phyloP scores from a whole-genome alignment of 768 basidiomycete genomes.

The Mycena vulgaris region DNA sequence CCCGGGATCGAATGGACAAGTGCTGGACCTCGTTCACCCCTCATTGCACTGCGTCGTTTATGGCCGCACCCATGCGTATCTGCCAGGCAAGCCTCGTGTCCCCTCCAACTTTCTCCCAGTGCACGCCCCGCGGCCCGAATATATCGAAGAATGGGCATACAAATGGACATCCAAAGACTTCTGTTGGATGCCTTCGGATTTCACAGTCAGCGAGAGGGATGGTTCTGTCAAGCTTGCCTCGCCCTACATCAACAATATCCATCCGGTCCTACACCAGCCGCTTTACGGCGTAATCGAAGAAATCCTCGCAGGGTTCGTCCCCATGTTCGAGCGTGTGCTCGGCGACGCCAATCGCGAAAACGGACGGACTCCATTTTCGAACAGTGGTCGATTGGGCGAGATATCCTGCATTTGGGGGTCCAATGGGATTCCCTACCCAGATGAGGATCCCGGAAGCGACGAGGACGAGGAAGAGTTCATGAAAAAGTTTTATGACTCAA shows the following conservation, averaged over 20 bases:
- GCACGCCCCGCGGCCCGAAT: background rate
- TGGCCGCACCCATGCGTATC: constrained; percentile 45
- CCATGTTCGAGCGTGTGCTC: constrained; percentile 47
- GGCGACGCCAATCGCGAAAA: constrained; percentile 32
- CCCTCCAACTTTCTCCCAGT: constrained; percentile 31
- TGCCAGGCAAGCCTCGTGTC: constrained; percentile 10
- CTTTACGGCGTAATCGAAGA: constrained; percentile 42
- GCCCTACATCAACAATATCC: constrained; percentile 48
- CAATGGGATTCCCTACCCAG: constrained; percentile 19
- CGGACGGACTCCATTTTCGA: background rate
- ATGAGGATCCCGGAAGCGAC: constrained; percentile 22
- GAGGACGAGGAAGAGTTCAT: constrained; percentile 32
- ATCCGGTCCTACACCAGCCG: constrained; percentile 33
- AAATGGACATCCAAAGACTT: constrained; percentile 38
- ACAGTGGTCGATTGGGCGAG: constrained; percentile 1
- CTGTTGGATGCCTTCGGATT: constrained; percentile 49
- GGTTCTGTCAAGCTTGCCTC: constrained; percentile 38
- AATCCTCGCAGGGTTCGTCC: constrained; percentile 40
- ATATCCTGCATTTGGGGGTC: constrained; percentile 31
- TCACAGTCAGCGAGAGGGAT: constrained; percentile 36
- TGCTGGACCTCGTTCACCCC: constrained; percentile 55
- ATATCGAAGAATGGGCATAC: background rate
- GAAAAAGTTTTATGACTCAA: background rate
- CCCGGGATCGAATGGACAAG: constrained; percentile 31
- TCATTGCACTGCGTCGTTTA: constrained; percentile 60